Conservation (phyloP, 2,329 filamentous ascomycete species). For the Epichloe gansuensis region DNA sequence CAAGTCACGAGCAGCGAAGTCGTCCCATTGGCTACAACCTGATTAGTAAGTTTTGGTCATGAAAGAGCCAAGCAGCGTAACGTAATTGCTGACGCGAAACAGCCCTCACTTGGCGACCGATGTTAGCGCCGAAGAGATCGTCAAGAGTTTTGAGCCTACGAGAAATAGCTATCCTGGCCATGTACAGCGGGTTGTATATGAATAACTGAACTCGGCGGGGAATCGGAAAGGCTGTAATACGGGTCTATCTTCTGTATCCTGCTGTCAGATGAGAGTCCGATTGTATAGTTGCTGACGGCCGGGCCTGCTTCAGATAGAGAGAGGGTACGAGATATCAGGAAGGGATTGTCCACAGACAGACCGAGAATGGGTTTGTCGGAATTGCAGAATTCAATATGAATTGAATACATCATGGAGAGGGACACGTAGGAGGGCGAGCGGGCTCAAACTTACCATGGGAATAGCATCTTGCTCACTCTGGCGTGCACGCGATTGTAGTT, state of each 20-base stretch:
- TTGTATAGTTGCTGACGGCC: not conserved
- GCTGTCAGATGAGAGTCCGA: too few species aligned
- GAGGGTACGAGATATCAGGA: not conserved
- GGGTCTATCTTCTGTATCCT: not conserved
- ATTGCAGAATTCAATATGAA: constrained; percentile 37
- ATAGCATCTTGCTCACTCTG: not conserved
- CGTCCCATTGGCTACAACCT: constrained; percentile 40
- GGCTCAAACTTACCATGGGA: not conserved
- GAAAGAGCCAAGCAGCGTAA: not conserved
- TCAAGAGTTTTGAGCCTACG: constrained; percentile 33
- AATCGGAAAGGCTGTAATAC: not conserved
- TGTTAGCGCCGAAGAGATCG: constrained; percentile 27
- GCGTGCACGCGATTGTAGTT: not conserved
- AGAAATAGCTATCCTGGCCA: constrained; percentile 36
- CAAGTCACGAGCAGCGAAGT: constrained; percentile 27
- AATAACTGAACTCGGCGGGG: not conserved
- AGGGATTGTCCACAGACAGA: constrained; percentile 20
- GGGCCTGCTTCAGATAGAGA: too few species aligned
- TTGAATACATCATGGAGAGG: constrained; percentile 23
- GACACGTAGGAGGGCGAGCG: not conserved
- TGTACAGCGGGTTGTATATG: not conserved
- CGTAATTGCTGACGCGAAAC: not conserved
- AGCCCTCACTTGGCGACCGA: constrained; percentile 33
- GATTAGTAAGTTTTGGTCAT: constrained; percentile 30
- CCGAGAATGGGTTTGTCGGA: constrained; percentile 23